Conservation (phyloP, 2,329 filamentous ascomycete species). For the Aspergillus eucalypticola region DNA sequence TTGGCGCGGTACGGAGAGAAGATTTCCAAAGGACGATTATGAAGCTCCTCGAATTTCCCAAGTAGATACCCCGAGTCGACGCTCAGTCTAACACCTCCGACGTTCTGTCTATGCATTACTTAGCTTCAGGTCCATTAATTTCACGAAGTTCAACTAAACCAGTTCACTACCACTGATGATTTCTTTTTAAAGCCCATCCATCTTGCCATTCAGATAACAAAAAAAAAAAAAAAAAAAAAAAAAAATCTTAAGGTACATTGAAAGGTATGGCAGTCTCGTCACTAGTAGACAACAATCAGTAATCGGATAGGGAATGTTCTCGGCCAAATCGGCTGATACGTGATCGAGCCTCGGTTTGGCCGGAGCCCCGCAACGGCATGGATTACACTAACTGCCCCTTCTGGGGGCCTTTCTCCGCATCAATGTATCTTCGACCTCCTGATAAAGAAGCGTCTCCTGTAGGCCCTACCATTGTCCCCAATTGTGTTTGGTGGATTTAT, state of each 20-base stretch:
- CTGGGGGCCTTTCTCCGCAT: neutral
- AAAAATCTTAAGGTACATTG: neutral
- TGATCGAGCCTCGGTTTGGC: conserved; percentile 17
- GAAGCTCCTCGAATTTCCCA: conserved; percentile 51
- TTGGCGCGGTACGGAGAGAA: conserved; percentile 44
- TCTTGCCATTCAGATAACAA: too few species aligned
- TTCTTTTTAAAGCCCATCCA: too few species aligned
- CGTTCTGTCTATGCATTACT: conserved; percentile 30
- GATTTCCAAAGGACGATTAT: conserved; percentile 35
- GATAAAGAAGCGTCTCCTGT: neutral
- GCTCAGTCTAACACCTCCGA: conserved; percentile 46
- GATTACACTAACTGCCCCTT: neutral
- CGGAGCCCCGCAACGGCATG: conserved; percentile 14
- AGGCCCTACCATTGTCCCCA: neutral
- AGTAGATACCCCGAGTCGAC: conserved; percentile 54
- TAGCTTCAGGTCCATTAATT: conserved; percentile 11
- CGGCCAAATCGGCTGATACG: neutral
- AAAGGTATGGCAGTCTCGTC: too few species aligned
- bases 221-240: too few species aligned
- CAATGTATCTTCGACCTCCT: neutral
- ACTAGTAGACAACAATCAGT: too few species aligned
- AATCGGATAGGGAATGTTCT: neutral
- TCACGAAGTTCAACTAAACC: neutral
- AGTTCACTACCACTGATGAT: neutral
- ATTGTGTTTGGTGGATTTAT: neutral